Conservation (phyloP, 176 grass and related monocot species). For the Oryza coarctata region DNA sequence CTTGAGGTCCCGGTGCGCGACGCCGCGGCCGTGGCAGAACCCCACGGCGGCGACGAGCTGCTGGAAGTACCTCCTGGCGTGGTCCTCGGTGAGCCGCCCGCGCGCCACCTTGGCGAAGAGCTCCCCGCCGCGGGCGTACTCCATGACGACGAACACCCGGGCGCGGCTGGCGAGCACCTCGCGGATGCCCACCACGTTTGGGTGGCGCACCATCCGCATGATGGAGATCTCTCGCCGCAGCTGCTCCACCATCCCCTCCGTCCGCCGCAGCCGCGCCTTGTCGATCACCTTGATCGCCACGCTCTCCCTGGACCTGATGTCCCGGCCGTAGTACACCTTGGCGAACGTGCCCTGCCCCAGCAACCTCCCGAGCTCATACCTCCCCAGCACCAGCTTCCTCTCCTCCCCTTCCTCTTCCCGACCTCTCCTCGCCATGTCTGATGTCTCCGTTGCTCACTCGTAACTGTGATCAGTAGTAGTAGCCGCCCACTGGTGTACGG, state of each 20-base stretch:
- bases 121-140: conserved; percentile 77
- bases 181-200: conserved; percentile 69
- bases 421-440: conserved; percentile 16
- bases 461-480: no score
- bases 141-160: conserved; percentile 90
- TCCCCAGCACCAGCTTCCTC: conserved; percentile 58
- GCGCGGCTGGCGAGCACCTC: conserved; percentile 89
- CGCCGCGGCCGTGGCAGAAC: conserved; percentile 90
- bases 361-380: conserved; percentile 85
- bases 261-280: conserved; percentile 65
- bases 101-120: conserved; percentile 64
- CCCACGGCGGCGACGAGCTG: conserved; percentile 84
- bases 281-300: conserved; percentile 96
- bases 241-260: conserved; percentile 79
- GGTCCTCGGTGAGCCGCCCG: conserved; percentile 63
- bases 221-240: conserved; percentile 90
- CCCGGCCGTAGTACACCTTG: conserved; percentile 81
- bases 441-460: background rate
- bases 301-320: conserved; percentile 51
- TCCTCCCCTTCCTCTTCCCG: conserved; percentile 40
- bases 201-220: conserved; percentile 86
- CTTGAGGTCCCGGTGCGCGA: conserved; percentile 96
- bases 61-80: conserved; percentile 71
- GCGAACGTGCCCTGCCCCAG: conserved; percentile 92
- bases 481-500: background rate